These are phyloP conservation scores for Lichtheimia corymbifera DNA, from an alignment of 371 early-diverging fungal species.

Conservation along the genomic window DNA sequence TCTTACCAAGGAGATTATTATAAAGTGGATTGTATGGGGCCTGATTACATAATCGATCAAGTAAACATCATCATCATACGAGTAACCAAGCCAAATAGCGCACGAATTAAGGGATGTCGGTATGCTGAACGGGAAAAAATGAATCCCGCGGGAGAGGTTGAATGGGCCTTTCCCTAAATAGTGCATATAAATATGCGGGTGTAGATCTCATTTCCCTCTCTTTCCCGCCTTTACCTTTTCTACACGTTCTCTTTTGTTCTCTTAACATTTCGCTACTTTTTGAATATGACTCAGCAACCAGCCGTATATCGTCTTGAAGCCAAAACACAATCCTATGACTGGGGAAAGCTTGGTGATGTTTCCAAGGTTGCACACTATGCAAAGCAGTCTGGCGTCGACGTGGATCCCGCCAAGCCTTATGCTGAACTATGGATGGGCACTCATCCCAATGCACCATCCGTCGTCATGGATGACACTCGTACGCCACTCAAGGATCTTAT, in stretches of 20 bases:
- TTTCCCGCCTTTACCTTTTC: background rate
- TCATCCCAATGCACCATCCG: constrained; percentile 91
- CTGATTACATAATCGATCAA: too few species aligned
- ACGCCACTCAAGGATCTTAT: constrained; percentile 60
- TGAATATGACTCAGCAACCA: background rate
- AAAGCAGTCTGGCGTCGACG: constrained; percentile 47
- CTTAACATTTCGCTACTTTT: background rate
- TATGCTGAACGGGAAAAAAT: too few species aligned
- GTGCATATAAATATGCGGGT: too few species aligned
- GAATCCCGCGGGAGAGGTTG: too few species aligned
- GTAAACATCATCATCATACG: too few species aligned
- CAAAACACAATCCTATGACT: constrained; percentile 87
- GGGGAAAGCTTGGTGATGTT: constrained; percentile 89
- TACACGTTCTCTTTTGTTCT: background rate
- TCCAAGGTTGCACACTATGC: constrained; percentile 89
- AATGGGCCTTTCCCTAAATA: too few species aligned
- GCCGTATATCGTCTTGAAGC: constrained; percentile 53
- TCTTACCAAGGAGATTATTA: too few species aligned
- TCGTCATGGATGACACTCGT: constrained; percentile 35
- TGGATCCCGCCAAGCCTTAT: constrained; percentile 76
- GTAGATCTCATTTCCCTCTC: too few species aligned
- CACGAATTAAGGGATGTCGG: too few species aligned
- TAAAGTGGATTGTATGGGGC: too few species aligned
- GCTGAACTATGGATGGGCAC: constrained; percentile 99
- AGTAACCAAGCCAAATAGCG: too few species aligned